Evolutionary conservation across 1,284 basidiomycete genomes (phyloP).

Genomic region (Erythrobasidium hasegawianum): DNA sequence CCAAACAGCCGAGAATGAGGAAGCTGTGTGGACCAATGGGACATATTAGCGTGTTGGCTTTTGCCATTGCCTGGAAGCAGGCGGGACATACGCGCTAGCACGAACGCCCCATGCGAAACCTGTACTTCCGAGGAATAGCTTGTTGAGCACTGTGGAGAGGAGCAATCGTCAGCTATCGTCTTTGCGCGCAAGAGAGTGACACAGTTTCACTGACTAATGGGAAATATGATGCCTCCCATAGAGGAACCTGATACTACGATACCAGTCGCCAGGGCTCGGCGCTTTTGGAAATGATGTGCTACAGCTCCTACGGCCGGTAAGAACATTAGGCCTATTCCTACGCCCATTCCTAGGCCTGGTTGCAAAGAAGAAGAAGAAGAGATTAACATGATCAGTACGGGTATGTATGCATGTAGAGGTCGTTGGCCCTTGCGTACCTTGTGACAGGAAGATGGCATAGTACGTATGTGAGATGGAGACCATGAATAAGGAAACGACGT

Average conservation of each 20-base stretch:
- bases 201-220: slow-evolving; percentile 22
- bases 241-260: slow-evolving; percentile 40
- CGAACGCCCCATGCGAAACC: slow-evolving; percentile 40
- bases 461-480: slow-evolving; percentile 23
- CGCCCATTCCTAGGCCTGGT: slow-evolving; percentile 12
- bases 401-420: background rate
- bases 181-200: background rate
- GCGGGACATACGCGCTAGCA: slow-evolving; percentile 21
- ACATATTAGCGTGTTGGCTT: too few species aligned
- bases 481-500: slow-evolving; percentile 35
- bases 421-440: background rate
- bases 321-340: slow-evolving; percentile 40
- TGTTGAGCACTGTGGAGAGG: slow-evolving; percentile 27
- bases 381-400: too few species aligned
- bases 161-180: slow-evolving; percentile 36
- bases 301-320: slow-evolving; percentile 40
- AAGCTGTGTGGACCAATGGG: slow-evolving; percentile 14
- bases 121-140: slow-evolving; percentile 24
- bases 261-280: slow-evolving; percentile 41
- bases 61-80: too few species aligned
- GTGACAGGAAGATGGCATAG: slow-evolving; percentile 17
- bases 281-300: slow-evolving; percentile 41
- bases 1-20: slow-evolving; percentile 38
- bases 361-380: too few species aligned
- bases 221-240: slow-evolving; percentile 39